These are phyloP conservation scores for Chaetomium olivaceum DNA, from an alignment of 2,329 filamentous ascomycete genomes.

Conservation along the genomic window DNA sequence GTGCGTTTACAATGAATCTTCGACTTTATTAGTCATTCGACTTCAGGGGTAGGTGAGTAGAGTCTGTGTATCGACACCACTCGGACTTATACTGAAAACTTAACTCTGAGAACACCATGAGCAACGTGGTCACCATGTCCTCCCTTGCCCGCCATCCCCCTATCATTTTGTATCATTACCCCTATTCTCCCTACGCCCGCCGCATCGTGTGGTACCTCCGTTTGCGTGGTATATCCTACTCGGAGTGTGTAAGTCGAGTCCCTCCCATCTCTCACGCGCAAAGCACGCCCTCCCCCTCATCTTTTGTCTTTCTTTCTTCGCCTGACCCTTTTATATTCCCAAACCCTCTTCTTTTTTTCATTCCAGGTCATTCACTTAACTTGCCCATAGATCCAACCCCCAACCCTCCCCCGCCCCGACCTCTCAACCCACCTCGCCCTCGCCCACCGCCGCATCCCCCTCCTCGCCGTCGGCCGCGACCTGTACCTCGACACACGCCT, in stretches of 20 bases:
- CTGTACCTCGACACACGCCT: slow-evolving; percentile 70
- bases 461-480: slow-evolving; percentile 65
- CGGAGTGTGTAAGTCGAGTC: slow-evolving; percentile 60
- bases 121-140: not conserved
- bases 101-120: not conserved
- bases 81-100: not conserved
- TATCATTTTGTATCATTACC: slow-evolving; percentile 68
- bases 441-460: slow-evolving; percentile 67
- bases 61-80: not conserved
- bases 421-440: slow-evolving; percentile 58
- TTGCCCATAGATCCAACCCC: slow-evolving; percentile 59
- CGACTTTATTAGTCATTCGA: too few relatives aligned
- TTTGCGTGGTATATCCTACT: slow-evolving; percentile 64
- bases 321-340: too few relatives aligned
- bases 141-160: slow-evolving; percentile 22
- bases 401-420: slow-evolving; percentile 66
- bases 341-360: too few relatives aligned
- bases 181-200: slow-evolving; percentile 63
- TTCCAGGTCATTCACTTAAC: not conserved
- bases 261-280: too few relatives aligned
- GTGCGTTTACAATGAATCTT: too few relatives aligned
- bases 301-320: too few relatives aligned
- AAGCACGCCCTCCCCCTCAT: too few relatives aligned
- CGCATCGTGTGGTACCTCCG: slow-evolving; percentile 67
- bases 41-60: too few relatives aligned